These are phyloP conservation scores for Anthracocystis panici-leucophaei DNA, from an alignment of 1,284 basidiomycete genomes.

Conservation along the genomic window DNA sequence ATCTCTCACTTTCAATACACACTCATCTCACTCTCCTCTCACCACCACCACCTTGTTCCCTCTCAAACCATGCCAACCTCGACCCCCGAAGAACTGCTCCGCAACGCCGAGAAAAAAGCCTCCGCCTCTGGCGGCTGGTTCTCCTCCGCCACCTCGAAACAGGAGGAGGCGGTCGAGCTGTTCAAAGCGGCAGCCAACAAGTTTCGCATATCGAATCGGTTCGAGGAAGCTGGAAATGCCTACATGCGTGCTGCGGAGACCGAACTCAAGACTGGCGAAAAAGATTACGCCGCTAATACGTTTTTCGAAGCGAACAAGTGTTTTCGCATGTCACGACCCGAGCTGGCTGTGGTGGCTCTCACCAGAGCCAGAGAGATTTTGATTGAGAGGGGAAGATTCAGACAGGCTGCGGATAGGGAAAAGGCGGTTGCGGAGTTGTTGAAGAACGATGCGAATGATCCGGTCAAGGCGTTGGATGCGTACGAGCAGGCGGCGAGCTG, in stretches of 20 bases:
- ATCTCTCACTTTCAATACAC: background rate
- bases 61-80: constrained; percentile 54
- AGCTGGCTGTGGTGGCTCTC: constrained; percentile 86
- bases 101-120: constrained; percentile 92
- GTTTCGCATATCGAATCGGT: constrained; percentile 93
- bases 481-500: constrained; percentile 94
- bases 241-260: constrained; percentile 67
- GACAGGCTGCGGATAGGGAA: constrained; percentile 96
- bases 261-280: constrained; percentile 65
- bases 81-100: constrained; percentile 74
- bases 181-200: constrained; percentile 94
- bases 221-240: constrained; percentile 85
- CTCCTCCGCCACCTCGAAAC: constrained; percentile 57
- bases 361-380: constrained; percentile 86
- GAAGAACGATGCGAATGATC: constrained; percentile 79
- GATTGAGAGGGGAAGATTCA: constrained; percentile 86
- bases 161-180: constrained; percentile 89
- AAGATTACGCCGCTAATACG: constrained; percentile 68
- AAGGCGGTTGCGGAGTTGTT: constrained; percentile 88
- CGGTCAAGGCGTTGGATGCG: constrained; percentile 86
- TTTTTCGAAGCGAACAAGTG: constrained; percentile 69
- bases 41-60: background rate
- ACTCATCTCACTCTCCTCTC: background rate
- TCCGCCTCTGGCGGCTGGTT: constrained; percentile 78
- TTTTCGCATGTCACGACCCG: constrained; percentile 65